Conservation (phyloP, 2,329 filamentous ascomycete genomes). For the Nothophaeocryptopus gaeumannii region DNA sequence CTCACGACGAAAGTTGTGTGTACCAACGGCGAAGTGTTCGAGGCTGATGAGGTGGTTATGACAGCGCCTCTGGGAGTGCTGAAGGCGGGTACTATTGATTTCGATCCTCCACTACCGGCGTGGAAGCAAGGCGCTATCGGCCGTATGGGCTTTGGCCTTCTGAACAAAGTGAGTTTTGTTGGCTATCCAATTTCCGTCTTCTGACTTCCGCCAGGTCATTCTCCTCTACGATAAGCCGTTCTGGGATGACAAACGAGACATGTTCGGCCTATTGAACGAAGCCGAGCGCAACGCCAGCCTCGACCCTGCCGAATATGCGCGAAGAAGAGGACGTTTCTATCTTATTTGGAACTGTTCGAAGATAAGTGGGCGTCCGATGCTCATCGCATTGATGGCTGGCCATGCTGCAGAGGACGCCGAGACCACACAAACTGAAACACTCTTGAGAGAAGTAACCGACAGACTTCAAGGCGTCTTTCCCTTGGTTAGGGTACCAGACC, state of each 20-base stretch:
- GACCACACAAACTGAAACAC: slow-evolving; percentile 66
- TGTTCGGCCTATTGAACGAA: slow-evolving; percentile 86
- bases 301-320: slow-evolving; percentile 73
- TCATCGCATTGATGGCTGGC: slow-evolving; percentile 92
- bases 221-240: slow-evolving; percentile 85
- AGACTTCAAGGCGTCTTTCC: slow-evolving; percentile 75
- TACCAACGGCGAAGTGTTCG: slow-evolving; percentile 70
- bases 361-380: slow-evolving; percentile 77
- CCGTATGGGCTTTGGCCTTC: slow-evolving; percentile 83
- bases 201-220: slow-evolving; percentile 54
- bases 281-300: slow-evolving; percentile 68
- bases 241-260: slow-evolving; percentile 86
- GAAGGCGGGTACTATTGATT: slow-evolving; percentile 77
- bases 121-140: slow-evolving; percentile 81
- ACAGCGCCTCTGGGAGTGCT: slow-evolving; percentile 88
- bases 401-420: slow-evolving; percentile 91
- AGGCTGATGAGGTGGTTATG: slow-evolving; percentile 87
- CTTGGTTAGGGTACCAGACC: slow-evolving; percentile 63
- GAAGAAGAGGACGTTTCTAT: slow-evolving; percentile 85
- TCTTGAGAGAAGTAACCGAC: slow-evolving; percentile 76
- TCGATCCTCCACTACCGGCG: slow-evolving; percentile 81
- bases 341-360: slow-evolving; percentile 96
- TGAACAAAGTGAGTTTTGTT: slow-evolving; percentile 70
- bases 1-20: slow-evolving; percentile 64
- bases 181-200: neutral